Percentiles rank a stretch among this genome's conserved stretches.
Evolutionary conservation across 192 early-diverging fungal genomes (phyloP).

Genomic region (Anaeromyces robustus): DNA sequence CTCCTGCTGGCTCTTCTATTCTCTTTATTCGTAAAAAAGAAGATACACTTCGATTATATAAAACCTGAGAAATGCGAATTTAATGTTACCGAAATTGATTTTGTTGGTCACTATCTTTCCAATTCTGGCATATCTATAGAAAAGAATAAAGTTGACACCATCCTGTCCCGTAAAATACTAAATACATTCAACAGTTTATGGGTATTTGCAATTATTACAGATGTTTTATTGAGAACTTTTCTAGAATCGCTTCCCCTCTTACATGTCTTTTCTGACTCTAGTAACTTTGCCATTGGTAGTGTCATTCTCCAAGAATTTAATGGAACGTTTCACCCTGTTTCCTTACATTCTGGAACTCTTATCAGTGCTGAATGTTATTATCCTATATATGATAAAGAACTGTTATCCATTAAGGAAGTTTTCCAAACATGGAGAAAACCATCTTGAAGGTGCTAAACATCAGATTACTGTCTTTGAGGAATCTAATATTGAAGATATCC

Average conservation of each 20-base stretch:
- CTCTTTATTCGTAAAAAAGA: too few species aligned
- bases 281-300: not conserved
- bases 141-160: too few species aligned
- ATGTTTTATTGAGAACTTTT: constrained; percentile 13
- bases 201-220: constrained; percentile 16
- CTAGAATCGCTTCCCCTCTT: constrained; percentile 7
- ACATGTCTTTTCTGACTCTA: constrained; percentile 10
- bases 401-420: constrained; percentile 18
- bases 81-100: too few species aligned
- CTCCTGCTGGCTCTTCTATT: too few species aligned
- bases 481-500: too few species aligned
- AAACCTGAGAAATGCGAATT: too few species aligned
- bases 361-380: constrained; percentile 13
- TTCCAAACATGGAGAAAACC: constrained; percentile 17
- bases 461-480: constrained; percentile 11
- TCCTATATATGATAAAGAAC: constrained; percentile 17
- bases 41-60: too few species aligned
- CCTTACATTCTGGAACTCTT: constrained; percentile 7
- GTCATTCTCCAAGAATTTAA: not conserved
- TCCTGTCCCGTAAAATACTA: constrained; percentile 1
- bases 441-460: constrained; percentile 8
- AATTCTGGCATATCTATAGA: too few species aligned
- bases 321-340: constrained; percentile 8
- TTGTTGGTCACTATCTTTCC: too few species aligned
- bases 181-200: constrained; percentile 10